Evolutionary conservation across 2,329 filamentous ascomycete species (phyloP).

Genomic region (Penicillium sp.): DNA sequence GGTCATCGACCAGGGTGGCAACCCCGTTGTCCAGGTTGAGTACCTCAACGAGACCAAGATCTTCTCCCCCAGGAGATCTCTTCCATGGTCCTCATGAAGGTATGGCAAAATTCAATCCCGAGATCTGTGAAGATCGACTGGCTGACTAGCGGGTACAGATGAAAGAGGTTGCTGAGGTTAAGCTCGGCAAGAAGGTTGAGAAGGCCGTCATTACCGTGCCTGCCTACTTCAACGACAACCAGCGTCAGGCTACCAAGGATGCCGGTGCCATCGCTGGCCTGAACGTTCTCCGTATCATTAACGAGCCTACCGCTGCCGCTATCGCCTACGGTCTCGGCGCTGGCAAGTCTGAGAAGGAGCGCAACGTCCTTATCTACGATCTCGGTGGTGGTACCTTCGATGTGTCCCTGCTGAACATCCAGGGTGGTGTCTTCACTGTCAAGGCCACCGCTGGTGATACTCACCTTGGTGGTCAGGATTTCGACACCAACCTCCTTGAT

Average conservation of each 20-base stretch:
- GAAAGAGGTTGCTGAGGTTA: constrained; percentile 98
- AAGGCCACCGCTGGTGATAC: constrained; percentile 98
- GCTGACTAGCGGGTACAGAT: constrained; percentile 60
- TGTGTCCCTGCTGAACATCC: constrained; percentile 98
- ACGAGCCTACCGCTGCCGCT: constrained; percentile 97
- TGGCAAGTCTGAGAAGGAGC: constrained; percentile 95
- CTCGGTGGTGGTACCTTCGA: constrained; percentile 99
- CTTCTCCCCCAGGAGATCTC: constrained; percentile 99
- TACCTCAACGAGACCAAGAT: constrained; percentile 93
- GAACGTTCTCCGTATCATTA: constrained; percentile 99
- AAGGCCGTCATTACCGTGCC: constrained; percentile 99
- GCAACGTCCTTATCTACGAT: constrained; percentile 99
- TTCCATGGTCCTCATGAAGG: constrained; percentile 97
- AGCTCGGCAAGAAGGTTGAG: constrained; percentile 97
- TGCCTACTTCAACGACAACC: constrained; percentile 99
- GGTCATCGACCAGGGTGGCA: constrained; percentile 84
- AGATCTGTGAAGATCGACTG: constrained; percentile 7
- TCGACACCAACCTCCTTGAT: constrained; percentile 92
- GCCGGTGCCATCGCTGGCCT: constrained; percentile 95
- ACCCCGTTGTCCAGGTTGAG: constrained; percentile 90
- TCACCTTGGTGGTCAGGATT: constrained; percentile 92
- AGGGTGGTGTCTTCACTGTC: constrained; percentile 98
- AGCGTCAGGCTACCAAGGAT: constrained; percentile 99
- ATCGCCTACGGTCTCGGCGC: constrained; percentile 97
- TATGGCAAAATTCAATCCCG: constrained; percentile 44